Evolutionary conservation across 2,329 filamentous ascomycete genomes (phyloP).

Genomic region (Zasmidium angulare): DNA sequence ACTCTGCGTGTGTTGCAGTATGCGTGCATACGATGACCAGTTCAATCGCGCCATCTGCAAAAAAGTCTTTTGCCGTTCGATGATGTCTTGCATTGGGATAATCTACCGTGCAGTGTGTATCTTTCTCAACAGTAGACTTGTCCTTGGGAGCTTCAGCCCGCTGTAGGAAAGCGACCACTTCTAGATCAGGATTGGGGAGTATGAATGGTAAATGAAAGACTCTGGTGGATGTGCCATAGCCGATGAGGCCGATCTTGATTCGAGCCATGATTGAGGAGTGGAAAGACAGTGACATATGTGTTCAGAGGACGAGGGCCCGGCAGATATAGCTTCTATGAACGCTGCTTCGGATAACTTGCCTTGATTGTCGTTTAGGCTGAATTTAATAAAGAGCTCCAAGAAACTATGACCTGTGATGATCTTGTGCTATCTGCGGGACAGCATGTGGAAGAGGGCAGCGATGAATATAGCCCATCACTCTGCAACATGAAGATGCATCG

Average conservation of each 20-base stretch:
- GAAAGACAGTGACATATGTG: too few relatives aligned
- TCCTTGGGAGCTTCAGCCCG: slow-evolving; percentile 42
- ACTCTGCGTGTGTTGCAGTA: slow-evolving; percentile 33
- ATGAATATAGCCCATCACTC: too few relatives aligned
- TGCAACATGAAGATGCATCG: too few relatives aligned
- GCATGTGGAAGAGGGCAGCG: too few relatives aligned
- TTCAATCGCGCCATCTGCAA: slow-evolving; percentile 35
- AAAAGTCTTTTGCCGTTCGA: slow-evolving; percentile 35
- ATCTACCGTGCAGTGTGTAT: slow-evolving; percentile 52
- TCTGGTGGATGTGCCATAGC: slow-evolving; percentile 52
- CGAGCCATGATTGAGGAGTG: slow-evolving; percentile 19
- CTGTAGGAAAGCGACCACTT: slow-evolving; percentile 51
- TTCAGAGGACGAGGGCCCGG: background rate
- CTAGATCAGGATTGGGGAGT: slow-evolving; percentile 46
- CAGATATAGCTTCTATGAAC: background rate
- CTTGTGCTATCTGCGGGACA: too few relatives aligned
- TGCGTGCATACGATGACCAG: slow-evolving; percentile 39
- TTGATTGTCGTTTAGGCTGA: too few relatives aligned
- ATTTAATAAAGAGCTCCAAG: too few relatives aligned
- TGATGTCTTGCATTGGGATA: slow-evolving; percentile 43
- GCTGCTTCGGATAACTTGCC: too few relatives aligned
- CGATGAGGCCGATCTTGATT: slow-evolving; percentile 52
- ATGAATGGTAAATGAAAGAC: slow-evolving; percentile 55
- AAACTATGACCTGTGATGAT: too few relatives aligned
- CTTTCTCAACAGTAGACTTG: slow-evolving; percentile 28